Percentiles rank a stretch among this genome's conserved stretches.
These are phyloP conservation scores for Microascus cirrosus DNA, from an alignment of 2,329 filamentous ascomycete genomes.

Conservation along the genomic window DNA sequence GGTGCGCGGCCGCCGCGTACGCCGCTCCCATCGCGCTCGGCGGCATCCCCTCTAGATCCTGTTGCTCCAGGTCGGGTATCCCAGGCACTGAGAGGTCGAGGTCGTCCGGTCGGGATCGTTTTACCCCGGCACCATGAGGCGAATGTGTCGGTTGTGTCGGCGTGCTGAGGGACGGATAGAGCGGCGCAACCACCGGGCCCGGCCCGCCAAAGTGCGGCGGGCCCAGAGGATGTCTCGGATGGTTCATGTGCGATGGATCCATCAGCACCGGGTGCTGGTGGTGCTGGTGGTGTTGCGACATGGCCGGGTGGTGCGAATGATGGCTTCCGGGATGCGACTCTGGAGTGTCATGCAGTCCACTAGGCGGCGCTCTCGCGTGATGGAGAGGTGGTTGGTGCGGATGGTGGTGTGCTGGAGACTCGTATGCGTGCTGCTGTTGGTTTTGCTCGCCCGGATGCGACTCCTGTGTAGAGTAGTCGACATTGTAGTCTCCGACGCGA, in stretches of 20 bases:
- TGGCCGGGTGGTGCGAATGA: slow-evolving; percentile 24
- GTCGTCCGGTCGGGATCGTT: slow-evolving; percentile 46
- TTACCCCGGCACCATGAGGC: slow-evolving; percentile 22
- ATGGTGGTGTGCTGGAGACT: slow-evolving; percentile 26
- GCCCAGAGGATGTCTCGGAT: slow-evolving; percentile 33
- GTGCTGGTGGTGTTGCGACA: slow-evolving; percentile 32
- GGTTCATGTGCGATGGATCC: slow-evolving; percentile 41
- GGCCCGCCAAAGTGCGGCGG: slow-evolving; percentile 40
- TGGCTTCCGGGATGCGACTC: slow-evolving; percentile 21
- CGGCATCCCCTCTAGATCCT: slow-evolving; percentile 40
- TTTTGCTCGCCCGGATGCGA: slow-evolving; percentile 53
- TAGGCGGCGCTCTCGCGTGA: slow-evolving; percentile 27
- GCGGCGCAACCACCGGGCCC: slow-evolving; percentile 35
- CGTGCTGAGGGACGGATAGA: slow-evolving; percentile 39
- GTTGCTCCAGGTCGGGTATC: slow-evolving; percentile 40
- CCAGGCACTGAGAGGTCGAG: slow-evolving; percentile 43
- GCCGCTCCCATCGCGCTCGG: slow-evolving; percentile 6
- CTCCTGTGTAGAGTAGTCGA: slow-evolving; percentile 61
- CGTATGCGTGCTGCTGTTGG: slow-evolving; percentile 54
- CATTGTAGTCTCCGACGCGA: slow-evolving; percentile 62
- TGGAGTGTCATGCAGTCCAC: slow-evolving; percentile 32
- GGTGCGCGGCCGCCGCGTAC: slow-evolving; percentile 7
- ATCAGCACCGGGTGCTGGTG: slow-evolving; percentile 43
- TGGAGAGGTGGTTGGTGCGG: slow-evolving; percentile 29
- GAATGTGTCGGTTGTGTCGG: slow-evolving; percentile 22